Conservation (phyloP, 768 basidiomycete species). For the Daedaleopsis sinensis region DNA sequence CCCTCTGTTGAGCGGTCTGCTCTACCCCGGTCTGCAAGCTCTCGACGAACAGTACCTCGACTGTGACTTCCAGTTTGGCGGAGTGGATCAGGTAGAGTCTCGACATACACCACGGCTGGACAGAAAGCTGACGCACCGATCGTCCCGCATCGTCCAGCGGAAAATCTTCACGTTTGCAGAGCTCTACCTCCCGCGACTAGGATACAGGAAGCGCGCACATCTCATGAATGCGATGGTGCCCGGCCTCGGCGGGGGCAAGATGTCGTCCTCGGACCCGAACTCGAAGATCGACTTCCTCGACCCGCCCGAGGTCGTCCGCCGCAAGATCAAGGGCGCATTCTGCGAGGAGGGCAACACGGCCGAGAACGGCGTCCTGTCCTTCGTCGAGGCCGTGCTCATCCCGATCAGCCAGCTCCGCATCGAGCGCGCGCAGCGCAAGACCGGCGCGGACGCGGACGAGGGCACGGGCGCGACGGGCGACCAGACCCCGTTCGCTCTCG, state of each 20-base stretch:
- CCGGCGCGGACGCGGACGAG: constrained; percentile 42
- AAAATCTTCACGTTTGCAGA: constrained; percentile 99
- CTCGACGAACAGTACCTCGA: constrained; percentile 97
- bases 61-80: constrained; percentile 97
- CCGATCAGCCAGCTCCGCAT: constrained; percentile 79
- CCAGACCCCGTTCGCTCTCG: constrained; percentile 64
- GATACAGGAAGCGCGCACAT: constrained; percentile 93
- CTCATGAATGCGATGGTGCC: constrained; percentile 99
- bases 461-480: constrained; percentile 51
- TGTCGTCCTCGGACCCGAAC: constrained; percentile 97
- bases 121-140: background rate
- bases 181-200: constrained; percentile 89
- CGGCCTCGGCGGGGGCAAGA: constrained; percentile 92
- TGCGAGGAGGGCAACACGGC: constrained; percentile 91
- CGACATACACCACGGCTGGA: background rate
- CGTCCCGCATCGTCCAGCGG: constrained; percentile 51
- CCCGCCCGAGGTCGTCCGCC: constrained; percentile 75
- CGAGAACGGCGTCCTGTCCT: constrained; percentile 88
- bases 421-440: constrained; percentile 54
- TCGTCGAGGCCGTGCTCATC: constrained; percentile 85
- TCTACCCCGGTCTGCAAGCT: constrained; percentile 97
- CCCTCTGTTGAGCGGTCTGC: constrained; percentile 84
- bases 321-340: constrained; percentile 90
- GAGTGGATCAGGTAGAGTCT: constrained; percentile 85
- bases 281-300: constrained; percentile 99